phyloP scores from a whole-genome alignment of 495 filamentous ascomycete species.

The Cercophora samala region DNA sequence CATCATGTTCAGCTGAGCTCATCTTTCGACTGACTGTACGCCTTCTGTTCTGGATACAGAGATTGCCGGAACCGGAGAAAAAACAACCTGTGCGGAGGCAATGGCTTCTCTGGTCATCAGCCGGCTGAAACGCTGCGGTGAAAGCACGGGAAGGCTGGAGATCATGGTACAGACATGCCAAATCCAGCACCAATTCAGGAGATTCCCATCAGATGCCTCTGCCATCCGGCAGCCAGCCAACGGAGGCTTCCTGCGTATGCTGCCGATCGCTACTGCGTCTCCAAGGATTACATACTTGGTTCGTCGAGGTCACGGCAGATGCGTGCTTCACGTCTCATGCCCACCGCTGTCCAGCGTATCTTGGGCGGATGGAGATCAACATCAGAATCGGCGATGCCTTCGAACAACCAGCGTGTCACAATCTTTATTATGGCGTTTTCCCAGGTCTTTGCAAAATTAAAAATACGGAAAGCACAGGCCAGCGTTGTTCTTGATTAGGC shows the following conservation, averaged over 20 bases:
- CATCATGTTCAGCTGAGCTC: not conserved
- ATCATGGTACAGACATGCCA: not conserved
- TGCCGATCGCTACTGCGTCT: not conserved
- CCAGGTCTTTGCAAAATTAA: not conserved
- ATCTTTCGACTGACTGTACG: not conserved
- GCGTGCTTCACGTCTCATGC: not conserved
- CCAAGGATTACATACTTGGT: not conserved
- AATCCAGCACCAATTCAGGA: not conserved
- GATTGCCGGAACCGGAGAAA: not conserved
- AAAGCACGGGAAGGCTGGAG: not conserved
- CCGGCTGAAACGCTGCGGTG: not conserved
- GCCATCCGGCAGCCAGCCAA: not conserved
- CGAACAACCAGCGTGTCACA: not conserved
- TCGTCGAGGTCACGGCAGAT: not conserved
- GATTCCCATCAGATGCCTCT: not conserved
- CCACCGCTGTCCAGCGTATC: not conserved
- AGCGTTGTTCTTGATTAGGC: not conserved
- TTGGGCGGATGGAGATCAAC: not conserved
- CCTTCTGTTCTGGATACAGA: not conserved
- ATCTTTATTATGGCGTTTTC: not conserved
- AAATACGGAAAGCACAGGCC: not conserved
- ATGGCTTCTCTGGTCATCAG: not conserved
- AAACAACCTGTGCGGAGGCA: not conserved
- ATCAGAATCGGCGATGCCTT: slow-evolving; percentile 2
- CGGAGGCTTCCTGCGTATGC: not conserved